Percentiles rank a stretch among this genome's conserved stretches.
These are phyloP conservation scores for Rhodotorula sp. DNA, from an alignment of 1,284 basidiomycete genomes.

Conservation along the genomic window DNA sequence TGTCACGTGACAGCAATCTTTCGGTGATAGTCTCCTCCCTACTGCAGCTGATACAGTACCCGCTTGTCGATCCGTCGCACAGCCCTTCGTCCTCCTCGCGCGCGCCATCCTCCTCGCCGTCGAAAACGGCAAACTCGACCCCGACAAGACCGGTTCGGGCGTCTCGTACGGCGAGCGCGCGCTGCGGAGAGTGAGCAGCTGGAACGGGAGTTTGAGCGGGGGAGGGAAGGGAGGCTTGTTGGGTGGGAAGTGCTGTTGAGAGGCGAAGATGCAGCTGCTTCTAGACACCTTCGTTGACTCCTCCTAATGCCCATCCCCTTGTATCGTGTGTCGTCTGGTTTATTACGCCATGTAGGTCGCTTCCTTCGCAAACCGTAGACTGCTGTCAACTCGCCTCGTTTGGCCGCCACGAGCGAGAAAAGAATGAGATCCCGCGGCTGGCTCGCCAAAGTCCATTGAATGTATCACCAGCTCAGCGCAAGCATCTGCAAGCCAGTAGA, in stretches of 20 bases:
- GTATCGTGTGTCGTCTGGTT: neutral
- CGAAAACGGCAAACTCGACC: conserved; percentile 85
- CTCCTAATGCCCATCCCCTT: neutral
- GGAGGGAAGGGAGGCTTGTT: conserved; percentile 10
- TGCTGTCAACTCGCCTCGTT: too few species aligned
- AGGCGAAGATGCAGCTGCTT: neutral
- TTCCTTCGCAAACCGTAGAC: neutral
- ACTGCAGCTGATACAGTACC: too few species aligned
- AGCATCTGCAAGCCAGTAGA: too few species aligned
- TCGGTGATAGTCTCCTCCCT: too few species aligned
- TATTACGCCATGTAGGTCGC: neutral
- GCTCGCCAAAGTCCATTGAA: too few species aligned
- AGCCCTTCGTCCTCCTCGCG: conserved; percentile 83
- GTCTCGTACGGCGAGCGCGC: conserved; percentile 95
- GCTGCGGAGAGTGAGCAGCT: conserved; percentile 74
- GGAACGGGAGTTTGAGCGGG: conserved; percentile 19
- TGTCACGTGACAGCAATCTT: too few species aligned
- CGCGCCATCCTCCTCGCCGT: conserved; percentile 89
- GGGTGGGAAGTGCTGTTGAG: conserved; percentile 23
- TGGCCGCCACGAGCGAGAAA: too few species aligned
- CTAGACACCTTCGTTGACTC: too few species aligned
- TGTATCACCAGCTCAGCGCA: too few species aligned
- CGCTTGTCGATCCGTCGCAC: too few species aligned
- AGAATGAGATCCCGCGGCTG: too few species aligned
- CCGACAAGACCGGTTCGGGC: conserved; percentile 87